A percentile compares a stretch with the other conserved stretches of the same genome.
Evolutionary conservation across 2,329 filamentous ascomycete species (phyloP).

Genomic region (Epichloe hybrida): DNA sequence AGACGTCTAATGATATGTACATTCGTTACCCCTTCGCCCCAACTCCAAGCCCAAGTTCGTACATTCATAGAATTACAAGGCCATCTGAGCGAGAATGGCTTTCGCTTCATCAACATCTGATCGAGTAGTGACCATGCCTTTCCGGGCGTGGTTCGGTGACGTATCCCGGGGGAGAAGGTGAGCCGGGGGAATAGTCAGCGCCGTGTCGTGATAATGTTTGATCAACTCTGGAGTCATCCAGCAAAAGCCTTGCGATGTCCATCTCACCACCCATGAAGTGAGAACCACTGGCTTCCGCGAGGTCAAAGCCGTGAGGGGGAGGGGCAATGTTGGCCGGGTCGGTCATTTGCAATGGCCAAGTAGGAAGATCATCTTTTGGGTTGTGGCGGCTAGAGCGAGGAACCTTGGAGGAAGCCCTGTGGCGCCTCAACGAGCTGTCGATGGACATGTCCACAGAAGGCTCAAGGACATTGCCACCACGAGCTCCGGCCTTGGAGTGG

Average conservation of each 20-base stretch:
- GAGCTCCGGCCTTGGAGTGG: slow-evolving; percentile 28
- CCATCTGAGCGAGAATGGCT: background rate
- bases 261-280: slow-evolving; percentile 39
- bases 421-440: slow-evolving; percentile 28
- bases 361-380: slow-evolving; percentile 34
- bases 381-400: slow-evolving; percentile 25
- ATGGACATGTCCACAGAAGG: slow-evolving; percentile 38
- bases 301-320: slow-evolving; percentile 25
- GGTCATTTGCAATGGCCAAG: slow-evolving; percentile 26
- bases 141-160: slow-evolving; percentile 10
- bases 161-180: slow-evolving; percentile 12
- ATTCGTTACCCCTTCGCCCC: no score
- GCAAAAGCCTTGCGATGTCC: slow-evolving; percentile 46
- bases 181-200: slow-evolving; percentile 12
- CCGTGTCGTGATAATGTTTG: slow-evolving; percentile 14
- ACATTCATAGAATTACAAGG: slow-evolving; percentile 1
- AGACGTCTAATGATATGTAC: no score
- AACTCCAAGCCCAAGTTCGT: background rate
- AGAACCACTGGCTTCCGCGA: slow-evolving; percentile 26
- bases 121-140: slow-evolving; percentile 6
- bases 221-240: slow-evolving; percentile 34
- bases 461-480: slow-evolving; percentile 32
- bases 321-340: slow-evolving; percentile 17
- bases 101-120: slow-evolving; percentile 8
- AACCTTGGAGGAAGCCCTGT: slow-evolving; percentile 24